A percentile compares a stretch with the other conserved stretches of the same genome.
Conservation (phyloP, 1,284 basidiomycete species). For the Vanrija sp. region DNA sequence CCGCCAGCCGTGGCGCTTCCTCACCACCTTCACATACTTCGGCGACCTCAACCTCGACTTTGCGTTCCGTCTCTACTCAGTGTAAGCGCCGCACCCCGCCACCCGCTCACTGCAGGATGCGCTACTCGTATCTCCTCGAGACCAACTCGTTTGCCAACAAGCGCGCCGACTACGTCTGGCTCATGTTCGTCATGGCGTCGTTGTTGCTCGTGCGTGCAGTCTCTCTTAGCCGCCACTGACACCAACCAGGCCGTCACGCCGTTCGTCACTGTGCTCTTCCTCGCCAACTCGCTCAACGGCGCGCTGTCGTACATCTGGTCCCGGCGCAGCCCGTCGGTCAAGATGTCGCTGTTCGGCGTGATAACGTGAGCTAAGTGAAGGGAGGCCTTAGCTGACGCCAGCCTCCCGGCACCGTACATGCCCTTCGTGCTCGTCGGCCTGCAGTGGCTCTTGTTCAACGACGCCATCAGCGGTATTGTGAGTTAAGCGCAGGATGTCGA, state of each 20-base stretch:
- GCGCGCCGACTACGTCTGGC: slow-evolving; percentile 89
- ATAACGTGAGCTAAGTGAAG: slow-evolving; percentile 63
- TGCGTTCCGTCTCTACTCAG: slow-evolving; percentile 95
- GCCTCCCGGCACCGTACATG: slow-evolving; percentile 89
- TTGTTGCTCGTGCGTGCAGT: slow-evolving; percentile 72
- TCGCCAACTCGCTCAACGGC: slow-evolving; percentile 64
- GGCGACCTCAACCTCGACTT: slow-evolving; percentile 90
- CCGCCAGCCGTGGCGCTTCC: slow-evolving; percentile 73
- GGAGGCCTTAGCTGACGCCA: slow-evolving; percentile 15
- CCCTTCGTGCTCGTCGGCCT: slow-evolving; percentile 85
- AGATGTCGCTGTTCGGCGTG: slow-evolving; percentile 92
- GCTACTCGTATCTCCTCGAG: slow-evolving; percentile 92
- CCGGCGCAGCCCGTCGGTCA: slow-evolving; percentile 82
- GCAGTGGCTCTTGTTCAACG: slow-evolving; percentile 80
- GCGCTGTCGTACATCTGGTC: slow-evolving; percentile 97
- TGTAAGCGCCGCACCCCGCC: slow-evolving; percentile 58
- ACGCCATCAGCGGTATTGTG: slow-evolving; percentile 76
- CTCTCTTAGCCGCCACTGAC: not conserved
- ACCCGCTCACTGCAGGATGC: slow-evolving; percentile 61
- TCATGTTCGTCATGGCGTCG: slow-evolving; percentile 71
- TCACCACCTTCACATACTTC: slow-evolving; percentile 95
- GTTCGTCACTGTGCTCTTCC: slow-evolving; percentile 79
- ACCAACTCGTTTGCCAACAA: slow-evolving; percentile 89
- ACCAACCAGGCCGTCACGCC: slow-evolving; percentile 74
- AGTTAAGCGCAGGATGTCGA: slow-evolving; percentile 9